These are phyloP conservation scores for Venturia carpophila DNA, from an alignment of 2,329 filamentous ascomycete species.

Conservation along the genomic window DNA sequence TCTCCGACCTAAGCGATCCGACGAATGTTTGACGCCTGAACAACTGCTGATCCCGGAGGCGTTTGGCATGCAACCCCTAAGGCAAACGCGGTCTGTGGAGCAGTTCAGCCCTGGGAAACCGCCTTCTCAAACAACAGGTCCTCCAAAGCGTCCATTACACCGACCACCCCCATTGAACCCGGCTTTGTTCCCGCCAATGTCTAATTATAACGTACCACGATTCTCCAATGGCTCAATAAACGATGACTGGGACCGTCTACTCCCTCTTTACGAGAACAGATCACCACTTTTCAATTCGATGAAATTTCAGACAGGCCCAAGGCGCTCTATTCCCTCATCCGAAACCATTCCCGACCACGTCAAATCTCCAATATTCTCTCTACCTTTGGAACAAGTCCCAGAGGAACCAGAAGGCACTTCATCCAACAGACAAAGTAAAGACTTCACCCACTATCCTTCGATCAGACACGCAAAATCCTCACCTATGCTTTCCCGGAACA, in stretches of 20 bases:
- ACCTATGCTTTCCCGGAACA: constrained; percentile 11
- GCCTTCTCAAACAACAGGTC: constrained; percentile 2
- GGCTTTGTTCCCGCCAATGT: neutral
- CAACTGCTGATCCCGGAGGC: neutral
- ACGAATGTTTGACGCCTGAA: neutral
- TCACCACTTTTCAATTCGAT: neutral
- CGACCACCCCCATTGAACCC: neutral
- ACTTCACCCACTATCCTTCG: neutral
- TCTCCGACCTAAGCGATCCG: constrained; percentile 16
- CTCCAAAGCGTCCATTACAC: neutral
- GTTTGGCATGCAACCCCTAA: neutral
- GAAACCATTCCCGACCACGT: neutral
- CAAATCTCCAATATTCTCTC: constrained; percentile 14
- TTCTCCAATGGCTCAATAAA: neutral
- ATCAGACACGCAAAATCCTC: constrained; percentile 19
- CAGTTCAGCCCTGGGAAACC: neutral
- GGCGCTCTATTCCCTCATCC: neutral
- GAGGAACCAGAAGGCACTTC: constrained; percentile 18
- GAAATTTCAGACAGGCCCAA: neutral
- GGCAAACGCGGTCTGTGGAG: constrained; percentile 14
- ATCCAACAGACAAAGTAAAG: constrained; percentile 15
- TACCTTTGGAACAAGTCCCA: constrained; percentile 18
- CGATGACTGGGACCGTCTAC: constrained; percentile 16
- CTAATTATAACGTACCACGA: neutral
- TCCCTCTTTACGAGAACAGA: constrained; percentile 12